phyloP scores from a whole-genome alignment of 164 flowering plant species.

The Liriodendron chinense region DNA sequence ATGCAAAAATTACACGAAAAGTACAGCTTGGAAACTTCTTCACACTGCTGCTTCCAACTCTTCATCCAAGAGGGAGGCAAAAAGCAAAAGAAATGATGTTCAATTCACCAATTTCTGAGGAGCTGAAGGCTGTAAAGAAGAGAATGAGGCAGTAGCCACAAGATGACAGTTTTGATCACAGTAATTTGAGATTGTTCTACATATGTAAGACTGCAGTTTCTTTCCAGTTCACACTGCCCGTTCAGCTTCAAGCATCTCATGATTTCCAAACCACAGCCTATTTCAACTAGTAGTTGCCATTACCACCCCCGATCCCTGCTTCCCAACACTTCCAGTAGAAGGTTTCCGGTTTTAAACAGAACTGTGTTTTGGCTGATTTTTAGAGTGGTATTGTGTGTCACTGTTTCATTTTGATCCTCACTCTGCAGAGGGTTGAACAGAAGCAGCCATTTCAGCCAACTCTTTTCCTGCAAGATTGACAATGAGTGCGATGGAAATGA shows the following conservation, averaged over 20 bases:
- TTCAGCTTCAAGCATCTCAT: neutral
- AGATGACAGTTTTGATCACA: neutral
- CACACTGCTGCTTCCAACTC: neutral
- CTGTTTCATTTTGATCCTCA: conserved; percentile 6
- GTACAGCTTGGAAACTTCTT: neutral
- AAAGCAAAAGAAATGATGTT: neutral
- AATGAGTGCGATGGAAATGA: conserved; percentile 62
- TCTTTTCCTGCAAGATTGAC: conserved; percentile 49
- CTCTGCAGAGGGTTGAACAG: conserved; percentile 24
- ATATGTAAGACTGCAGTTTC: neutral
- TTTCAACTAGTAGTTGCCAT: neutral
- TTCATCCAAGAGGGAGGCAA: neutral
- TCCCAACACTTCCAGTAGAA: neutral
- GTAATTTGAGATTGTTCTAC: neutral
- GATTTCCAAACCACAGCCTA: neutral
- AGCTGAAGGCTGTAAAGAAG: neutral
- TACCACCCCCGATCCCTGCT: neutral
- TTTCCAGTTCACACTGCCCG: neutral
- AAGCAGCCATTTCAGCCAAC: conserved; percentile 47
- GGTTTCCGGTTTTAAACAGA: neutral
- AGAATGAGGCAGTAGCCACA: neutral
- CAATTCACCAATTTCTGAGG: neutral
- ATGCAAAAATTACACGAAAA: too few species aligned
- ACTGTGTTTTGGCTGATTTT: neutral
- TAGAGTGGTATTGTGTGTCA: neutral